Evolutionary conservation across 75 land plant genomes (phyloP), one percentile per base, ranked within the genome.

Genomic region (Picea sitchensis): DNA sequence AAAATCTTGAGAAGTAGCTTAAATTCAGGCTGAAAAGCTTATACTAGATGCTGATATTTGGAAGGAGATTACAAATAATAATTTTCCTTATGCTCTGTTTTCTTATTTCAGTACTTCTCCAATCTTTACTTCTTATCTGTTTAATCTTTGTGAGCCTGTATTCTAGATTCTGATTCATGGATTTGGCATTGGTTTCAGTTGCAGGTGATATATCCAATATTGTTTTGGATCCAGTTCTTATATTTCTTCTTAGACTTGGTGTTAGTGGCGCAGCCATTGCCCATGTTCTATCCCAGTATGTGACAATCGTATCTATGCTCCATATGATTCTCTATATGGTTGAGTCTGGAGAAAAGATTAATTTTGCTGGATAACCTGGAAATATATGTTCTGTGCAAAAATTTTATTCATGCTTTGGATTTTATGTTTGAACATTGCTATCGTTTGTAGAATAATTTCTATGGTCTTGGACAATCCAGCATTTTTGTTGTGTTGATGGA

Each of bases 181-280:
- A 21, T 61, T 62, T 62, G 20, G 23, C 64, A 9, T 63, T 23
- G 18, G 44, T 79, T 84, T 67, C 80, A 96, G 98, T 90, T 65
- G 86, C 80, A 21, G 98, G 93, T 34, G 90, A 96, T 82, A 36
- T 87, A 44, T 76, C 84, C 63, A 95, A 97, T 77, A 85, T 93
- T 61, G 67, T 90, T 34, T 69, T 97, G 80, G 99, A 95, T 72
- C 94, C 99, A 56, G 85, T 97, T 44, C 80, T 97, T 23, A 97
- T 95, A 62, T 95, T 93, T 61, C 44, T 78, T 26, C 85, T 86
- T 69, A 80, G 73, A 59, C 32, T 90, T 65, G 94, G 96, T 54
- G 96, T 97, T 41, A 84, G 87, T 74, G 99, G 99, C 75, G 99
- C 99, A n/a, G 99, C 99, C 38, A 87, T 97, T 86, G 98, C 99